Conservation (phyloP, 331 rosid genomes). For the Erythrophleum ivorense region DNA sequence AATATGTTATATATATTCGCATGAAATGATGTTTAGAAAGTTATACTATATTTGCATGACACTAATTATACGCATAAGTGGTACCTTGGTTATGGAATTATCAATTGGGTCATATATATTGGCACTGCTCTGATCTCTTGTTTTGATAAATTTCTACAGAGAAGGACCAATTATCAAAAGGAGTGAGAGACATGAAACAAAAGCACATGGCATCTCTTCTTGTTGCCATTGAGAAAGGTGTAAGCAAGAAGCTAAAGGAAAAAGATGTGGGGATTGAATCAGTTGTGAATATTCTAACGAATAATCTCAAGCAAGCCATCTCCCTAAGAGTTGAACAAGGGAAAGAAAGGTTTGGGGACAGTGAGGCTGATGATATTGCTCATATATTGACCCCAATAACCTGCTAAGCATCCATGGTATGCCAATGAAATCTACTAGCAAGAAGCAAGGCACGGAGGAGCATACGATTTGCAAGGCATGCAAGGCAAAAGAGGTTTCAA, state of each 20-base stretch:
- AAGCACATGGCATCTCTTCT: constrained; percentile 71
- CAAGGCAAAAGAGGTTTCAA: constrained; percentile 70
- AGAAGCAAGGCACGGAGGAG: constrained; percentile 56
- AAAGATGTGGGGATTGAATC: constrained; percentile 84
- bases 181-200: constrained; percentile 80
- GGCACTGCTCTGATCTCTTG: constrained; percentile 27
- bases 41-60: not conserved
- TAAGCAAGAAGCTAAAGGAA: constrained; percentile 65
- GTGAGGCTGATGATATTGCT: constrained; percentile 84
- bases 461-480: constrained; percentile 65
- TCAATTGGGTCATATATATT: not conserved
- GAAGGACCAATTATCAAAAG: constrained; percentile 84
- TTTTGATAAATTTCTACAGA: constrained; percentile 40
- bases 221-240: constrained; percentile 74
- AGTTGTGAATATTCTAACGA: constrained; percentile 70
- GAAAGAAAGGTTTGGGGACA: constrained; percentile 96
- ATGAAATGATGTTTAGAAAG: not conserved
- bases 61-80: not conserved
- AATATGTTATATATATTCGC: not conserved
- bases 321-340: constrained; percentile 85
- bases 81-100: not conserved
- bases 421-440: constrained; percentile 39
- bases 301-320: constrained; percentile 82
- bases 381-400: constrained; percentile 70
- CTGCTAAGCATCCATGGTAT: constrained; percentile 49